Base-by-base conservation (phyloP, 176 grass and related monocot genomes). In the Alloteropsis semialata region DNA sequence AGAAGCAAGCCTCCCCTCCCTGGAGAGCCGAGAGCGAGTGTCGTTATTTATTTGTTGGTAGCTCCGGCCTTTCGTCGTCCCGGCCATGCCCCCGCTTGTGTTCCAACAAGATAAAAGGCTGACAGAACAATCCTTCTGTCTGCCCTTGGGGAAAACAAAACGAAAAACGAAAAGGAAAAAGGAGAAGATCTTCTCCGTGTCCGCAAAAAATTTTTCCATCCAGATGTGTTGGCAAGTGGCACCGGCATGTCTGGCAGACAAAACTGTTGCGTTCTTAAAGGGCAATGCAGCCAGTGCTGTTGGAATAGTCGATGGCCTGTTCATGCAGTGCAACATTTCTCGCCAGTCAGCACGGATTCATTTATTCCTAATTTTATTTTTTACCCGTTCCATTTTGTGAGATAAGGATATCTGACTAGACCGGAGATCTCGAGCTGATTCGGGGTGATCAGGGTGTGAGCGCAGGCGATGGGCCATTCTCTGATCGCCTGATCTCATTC, bases 401-500 rank as follows among this genome's bases (percentile, higher is more conserved):
- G 72, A 42, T 22, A 42, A 57, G 76, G 49, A n/a, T n/a, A n/a
- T 54, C 6, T 21, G 27, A 22, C 6, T 0, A 13, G 62, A 56
- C 82, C n/a, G 49, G 38, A 76, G 41, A 74, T 84, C 81, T 79
- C 12, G 58, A 66, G 48, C 68, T 78, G 75, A 74, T 84, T n/a
- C 41, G 9, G 9, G 79, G 50, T 84, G 59, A 80, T 59, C 66
- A 45, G 25, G 12, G 57, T 34, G 17, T 14, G 75, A 79, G 33
- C n/a, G 70, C 24, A 9, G 46, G 76, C 44, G 9, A 80, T 57
- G 68, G 78, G 71, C 55, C 72, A 38, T 18, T 56, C 63, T 18
- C 43, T 76, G 83, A 72, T 89, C 12, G 63, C 49, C 78, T 72
- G 78, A 82, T 82, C 82, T 69, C 77, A 81, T 17, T 3, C 63